Conservation (phyloP, 257 asterid genomes). For the Anisodus tanguticus region DNA sequence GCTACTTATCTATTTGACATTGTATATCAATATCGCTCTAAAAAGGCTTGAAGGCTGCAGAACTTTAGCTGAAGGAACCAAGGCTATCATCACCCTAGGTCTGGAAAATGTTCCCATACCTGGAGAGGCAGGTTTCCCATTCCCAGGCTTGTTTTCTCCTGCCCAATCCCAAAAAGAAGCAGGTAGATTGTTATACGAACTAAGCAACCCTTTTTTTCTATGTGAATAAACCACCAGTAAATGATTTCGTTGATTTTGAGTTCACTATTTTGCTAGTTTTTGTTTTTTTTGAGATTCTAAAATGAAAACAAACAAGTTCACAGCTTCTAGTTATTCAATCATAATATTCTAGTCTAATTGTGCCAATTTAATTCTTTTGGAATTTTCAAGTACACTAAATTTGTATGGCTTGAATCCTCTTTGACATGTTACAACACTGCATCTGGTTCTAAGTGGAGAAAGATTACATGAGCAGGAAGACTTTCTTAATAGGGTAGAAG, state of each 20-base stretch:
- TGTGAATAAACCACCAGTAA: background rate
- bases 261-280: background rate
- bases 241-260: background rate
- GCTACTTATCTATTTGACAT: slow-evolving; percentile 90
- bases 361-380: slow-evolving; percentile 7
- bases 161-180: slow-evolving; percentile 77
- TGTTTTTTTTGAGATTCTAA: background rate
- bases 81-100: slow-evolving; percentile 91
- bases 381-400: background rate
- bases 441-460: slow-evolving; percentile 14
- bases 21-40: slow-evolving; percentile 80
- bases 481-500: slow-evolving; percentile 32
- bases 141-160: slow-evolving; percentile 78
- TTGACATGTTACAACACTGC: background rate
- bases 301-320: slow-evolving; percentile 9
- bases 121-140: slow-evolving; percentile 89
- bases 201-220: background rate
- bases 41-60: slow-evolving; percentile 96
- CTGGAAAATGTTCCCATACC: slow-evolving; percentile 94
- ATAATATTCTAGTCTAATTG: background rate
- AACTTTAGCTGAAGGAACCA: slow-evolving; percentile 98
- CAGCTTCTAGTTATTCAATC: background rate
- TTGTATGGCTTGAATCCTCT: slow-evolving; percentile 1
- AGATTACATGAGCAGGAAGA: background rate
- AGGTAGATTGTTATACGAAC: slow-evolving; percentile 47